Evolutionary conservation across 352 stramenopile genomes (phyloP), one percentile per base, ranked within the genome.

Genomic region (Phytophthora rubi): DNA sequence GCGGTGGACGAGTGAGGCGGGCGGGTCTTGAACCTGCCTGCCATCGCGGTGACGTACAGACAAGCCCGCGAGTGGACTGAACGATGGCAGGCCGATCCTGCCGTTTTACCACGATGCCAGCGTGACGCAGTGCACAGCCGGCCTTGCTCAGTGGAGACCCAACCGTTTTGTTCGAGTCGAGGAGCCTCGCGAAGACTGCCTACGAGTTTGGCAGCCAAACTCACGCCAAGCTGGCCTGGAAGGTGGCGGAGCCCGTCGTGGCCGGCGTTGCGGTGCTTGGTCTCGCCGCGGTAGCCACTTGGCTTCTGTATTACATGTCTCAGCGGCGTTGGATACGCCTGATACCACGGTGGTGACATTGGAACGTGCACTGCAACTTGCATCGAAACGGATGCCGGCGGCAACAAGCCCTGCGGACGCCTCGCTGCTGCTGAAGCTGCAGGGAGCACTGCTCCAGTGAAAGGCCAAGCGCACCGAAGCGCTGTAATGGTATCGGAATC

Each of bases 301-400:
- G 51, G 18, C 13, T 2, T 68, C 71, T 57, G 63, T 71, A 72
- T 4, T 3, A 53, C 63, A 72, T 75, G 68, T 75, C 63, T 61
- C 68, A 75, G 33, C 53, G 12, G 53, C 68, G 49, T 55, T 52
- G 66, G 61, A 66, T 62, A 69, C 59, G 61, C 16, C 37, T 7
- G 16, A 26, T 75, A 59, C 68, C 61, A 74, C 67, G 55, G 5
- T 44, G 21, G 3, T 74, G 68, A 71, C 68, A 73, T 30, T 30
- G 28, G 28, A 30, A 30, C 28, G 28, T 30, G 28, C 28, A 44
- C 61, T 65, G 67, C 67, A 74, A 59, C 13, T 15, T 13, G 42
- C 33, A 42, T 42, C 28, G 4, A 77, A 51, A 51, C 45, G 45
- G 45, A 51, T 2, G 39, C 35, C 12, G 23, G 23, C 23, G 39